Percentiles rank a stretch among this genome's conserved stretches.
phyloP scores from a whole-genome alignment of 306 rosid genomes.

The Pyrus communis region DNA sequence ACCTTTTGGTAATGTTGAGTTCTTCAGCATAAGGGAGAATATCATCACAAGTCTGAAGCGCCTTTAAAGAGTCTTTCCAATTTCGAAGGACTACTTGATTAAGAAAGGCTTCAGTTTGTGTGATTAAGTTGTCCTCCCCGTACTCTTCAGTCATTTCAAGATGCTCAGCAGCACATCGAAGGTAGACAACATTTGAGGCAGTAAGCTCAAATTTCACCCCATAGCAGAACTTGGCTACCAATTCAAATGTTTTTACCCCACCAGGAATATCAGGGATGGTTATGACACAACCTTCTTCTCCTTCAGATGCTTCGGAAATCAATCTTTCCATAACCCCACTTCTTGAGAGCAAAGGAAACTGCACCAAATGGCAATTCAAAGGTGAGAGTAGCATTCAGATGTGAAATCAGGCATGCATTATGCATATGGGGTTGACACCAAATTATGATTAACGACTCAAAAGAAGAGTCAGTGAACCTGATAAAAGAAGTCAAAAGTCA shows the following conservation, averaged over 20 bases:
- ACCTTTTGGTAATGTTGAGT: conserved; percentile 69
- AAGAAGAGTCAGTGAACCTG: not conserved
- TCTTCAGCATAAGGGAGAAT: conserved; percentile 53
- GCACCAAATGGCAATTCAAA: conserved; percentile 30
- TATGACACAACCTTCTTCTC: conserved; percentile 59
- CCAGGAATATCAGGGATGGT: conserved; percentile 72
- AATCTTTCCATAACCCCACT: conserved; percentile 80
- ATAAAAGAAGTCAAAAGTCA: not conserved
- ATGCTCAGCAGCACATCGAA: conserved; percentile 81
- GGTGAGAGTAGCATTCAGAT: conserved; percentile 8
- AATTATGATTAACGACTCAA: not conserved
- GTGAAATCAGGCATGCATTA: not conserved
- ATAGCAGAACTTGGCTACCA: conserved; percentile 90
- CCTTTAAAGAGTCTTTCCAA: conserved; percentile 92
- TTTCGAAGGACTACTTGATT: conserved; percentile 70
- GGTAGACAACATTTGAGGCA: conserved; percentile 82
- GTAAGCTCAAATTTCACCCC: conserved; percentile 95
- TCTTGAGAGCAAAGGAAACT: conserved; percentile 99
- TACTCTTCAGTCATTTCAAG: conserved; percentile 95
- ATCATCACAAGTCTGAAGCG: conserved; percentile 78
- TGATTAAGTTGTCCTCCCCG: conserved; percentile 75
- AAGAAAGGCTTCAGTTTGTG: conserved; percentile 68
- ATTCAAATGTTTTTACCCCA: conserved; percentile 83
- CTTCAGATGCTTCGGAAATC: conserved; percentile 74
- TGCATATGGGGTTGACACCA: not conserved